phyloP scores from a whole-genome alignment of 176 grass and related monocot species.

The Aegilops bicornis region DNA sequence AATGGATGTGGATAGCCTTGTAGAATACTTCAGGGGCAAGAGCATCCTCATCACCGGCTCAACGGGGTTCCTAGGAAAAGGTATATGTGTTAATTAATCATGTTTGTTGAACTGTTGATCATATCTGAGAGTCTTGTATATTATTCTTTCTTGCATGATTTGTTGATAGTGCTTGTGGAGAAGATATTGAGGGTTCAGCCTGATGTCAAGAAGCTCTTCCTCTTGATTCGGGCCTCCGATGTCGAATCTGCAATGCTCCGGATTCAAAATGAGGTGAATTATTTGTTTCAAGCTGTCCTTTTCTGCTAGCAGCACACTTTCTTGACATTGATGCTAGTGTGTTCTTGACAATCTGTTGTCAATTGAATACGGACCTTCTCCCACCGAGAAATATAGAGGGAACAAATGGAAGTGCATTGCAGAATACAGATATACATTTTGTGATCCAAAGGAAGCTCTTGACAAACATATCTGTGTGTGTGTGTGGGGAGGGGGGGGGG shows the following conservation, averaged over 20 bases:
- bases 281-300: not conserved
- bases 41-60: not conserved
- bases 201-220: not conserved
- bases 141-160: not conserved
- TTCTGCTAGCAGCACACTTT: not conserved
- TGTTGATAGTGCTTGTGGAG: not conserved
- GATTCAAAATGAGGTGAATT: not conserved
- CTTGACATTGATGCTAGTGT: too few relatives aligned
- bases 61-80: not conserved
- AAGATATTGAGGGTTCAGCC: not conserved
- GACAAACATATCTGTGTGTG: too few relatives aligned
- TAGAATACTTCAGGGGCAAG: not conserved
- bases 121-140: not conserved
- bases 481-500: too few relatives aligned
- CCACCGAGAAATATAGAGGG: too few relatives aligned
- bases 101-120: not conserved
- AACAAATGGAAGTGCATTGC: too few relatives aligned
- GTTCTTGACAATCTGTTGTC: too few relatives aligned
- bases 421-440: too few relatives aligned
- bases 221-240: not conserved
- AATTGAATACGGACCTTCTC: too few relatives aligned
- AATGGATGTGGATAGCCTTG: not conserved
- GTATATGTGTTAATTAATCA: not conserved
- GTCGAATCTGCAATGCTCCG: not conserved
- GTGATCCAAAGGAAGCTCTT: too few relatives aligned